Evolutionary conservation across 192 early-diverging fungal genomes (phyloP).

Genomic region (Pilaira anomala): DNA sequence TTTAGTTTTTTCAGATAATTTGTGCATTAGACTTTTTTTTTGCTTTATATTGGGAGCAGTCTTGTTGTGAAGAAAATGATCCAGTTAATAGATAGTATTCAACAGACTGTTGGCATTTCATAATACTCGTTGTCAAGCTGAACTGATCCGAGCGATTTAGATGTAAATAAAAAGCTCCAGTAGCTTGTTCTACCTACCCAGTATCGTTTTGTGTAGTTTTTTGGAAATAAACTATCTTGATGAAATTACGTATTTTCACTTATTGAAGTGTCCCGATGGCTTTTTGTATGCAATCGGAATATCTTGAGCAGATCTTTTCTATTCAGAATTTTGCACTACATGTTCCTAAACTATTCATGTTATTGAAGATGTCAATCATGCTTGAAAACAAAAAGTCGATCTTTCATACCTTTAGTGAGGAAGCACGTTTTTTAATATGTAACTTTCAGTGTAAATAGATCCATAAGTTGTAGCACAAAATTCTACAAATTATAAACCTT

Average conservation of each 20-base stretch:
- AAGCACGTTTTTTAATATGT: conserved; percentile 7
- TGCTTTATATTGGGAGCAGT: background rate
- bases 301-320: conserved; percentile 2
- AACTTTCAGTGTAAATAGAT: conserved; percentile 9
- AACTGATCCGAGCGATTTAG: conserved; percentile 2
- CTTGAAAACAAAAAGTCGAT: conserved; percentile 4
- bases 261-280: conserved; percentile 5
- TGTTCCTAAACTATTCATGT: conserved; percentile 10
- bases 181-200: conserved; percentile 10
- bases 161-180: conserved; percentile 2
- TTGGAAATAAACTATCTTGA: conserved; percentile 5
- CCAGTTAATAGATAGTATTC: background rate
- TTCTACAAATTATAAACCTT: conserved; percentile 7
- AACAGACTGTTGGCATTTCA: conserved; percentile 5
- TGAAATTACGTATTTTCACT: conserved; percentile 6
- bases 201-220: conserved; percentile 5
- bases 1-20: conserved; percentile 9
- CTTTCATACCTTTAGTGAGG: conserved; percentile 8
- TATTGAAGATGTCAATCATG: conserved; percentile 8
- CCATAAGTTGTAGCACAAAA: conserved; percentile 7
- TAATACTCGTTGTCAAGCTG: conserved; percentile 2
- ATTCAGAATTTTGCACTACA: conserved; percentile 8
- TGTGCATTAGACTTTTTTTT: conserved; percentile 9
- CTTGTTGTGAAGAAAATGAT: too few relatives aligned
- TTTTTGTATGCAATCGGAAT: conserved; percentile 4